Percentiles rank a stretch among this genome's conserved stretches.
phyloP scores from a whole-genome alignment of 805 yeast species.

The Millerago galiae region DNA sequence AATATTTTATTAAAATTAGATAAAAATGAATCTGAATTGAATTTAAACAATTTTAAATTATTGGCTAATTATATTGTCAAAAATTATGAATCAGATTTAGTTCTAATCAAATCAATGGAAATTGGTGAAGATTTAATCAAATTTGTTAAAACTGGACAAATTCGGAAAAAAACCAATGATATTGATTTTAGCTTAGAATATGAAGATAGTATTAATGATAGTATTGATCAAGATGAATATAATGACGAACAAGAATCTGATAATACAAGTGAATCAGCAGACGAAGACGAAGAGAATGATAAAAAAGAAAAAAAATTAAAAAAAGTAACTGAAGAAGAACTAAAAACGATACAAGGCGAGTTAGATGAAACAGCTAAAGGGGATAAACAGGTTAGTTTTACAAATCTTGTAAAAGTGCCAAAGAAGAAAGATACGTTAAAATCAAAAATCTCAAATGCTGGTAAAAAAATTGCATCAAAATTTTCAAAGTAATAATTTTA shows the following conservation, averaged over 20 bases:
- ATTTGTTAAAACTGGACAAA: slow-evolving; percentile 13
- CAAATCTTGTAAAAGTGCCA: too few relatives aligned
- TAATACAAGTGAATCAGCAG: background rate
- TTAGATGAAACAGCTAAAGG: too few relatives aligned
- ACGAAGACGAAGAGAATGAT: background rate
- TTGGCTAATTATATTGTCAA: slow-evolving; percentile 20
- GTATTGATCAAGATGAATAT: slow-evolving; percentile 16
- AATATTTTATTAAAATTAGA: slow-evolving; percentile 28
- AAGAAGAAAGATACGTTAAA: slow-evolving; percentile 16
- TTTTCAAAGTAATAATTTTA: slow-evolving; percentile 3
- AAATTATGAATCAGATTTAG: slow-evolving; percentile 23
- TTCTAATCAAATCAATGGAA: slow-evolving; percentile 14
- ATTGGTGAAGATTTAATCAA: slow-evolving; percentile 17
- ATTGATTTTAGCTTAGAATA: slow-evolving; percentile 22
- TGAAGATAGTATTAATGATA: slow-evolving; percentile 2
- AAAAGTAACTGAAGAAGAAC: too few relatives aligned
- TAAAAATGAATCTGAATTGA: slow-evolving; percentile 4
- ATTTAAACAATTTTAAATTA: slow-evolving; percentile 18
- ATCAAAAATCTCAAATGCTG: slow-evolving; percentile 20
- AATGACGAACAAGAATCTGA: slow-evolving; percentile 5
- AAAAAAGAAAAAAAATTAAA: background rate
- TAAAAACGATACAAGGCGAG: too few relatives aligned
- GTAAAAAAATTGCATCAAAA: slow-evolving; percentile 23
- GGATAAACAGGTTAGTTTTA: too few relatives aligned
- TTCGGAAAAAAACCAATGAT: slow-evolving; percentile 28